Percentiles rank a stretch among this genome's conserved stretches.
These are phyloP conservation scores for Lodderomyces pseudojiufengensis DNA, from an alignment of 1,139 yeast genomes.

Conservation along the genomic window DNA sequence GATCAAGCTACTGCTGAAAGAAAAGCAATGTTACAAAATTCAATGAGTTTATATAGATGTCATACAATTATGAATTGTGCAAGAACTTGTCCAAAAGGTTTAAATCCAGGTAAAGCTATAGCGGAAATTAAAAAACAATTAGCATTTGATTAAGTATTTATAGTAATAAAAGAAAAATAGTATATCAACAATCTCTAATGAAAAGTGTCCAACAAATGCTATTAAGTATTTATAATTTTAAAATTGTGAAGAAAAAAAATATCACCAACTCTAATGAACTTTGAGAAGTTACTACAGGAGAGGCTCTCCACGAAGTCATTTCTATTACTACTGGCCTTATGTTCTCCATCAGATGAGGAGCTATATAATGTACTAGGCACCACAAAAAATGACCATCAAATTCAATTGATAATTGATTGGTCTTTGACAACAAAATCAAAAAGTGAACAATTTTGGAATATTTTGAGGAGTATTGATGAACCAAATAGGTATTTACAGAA, in stretches of 20 bases:
- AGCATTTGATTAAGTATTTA: conserved; percentile 58
- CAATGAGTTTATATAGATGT: conserved; percentile 97
- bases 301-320: conserved; percentile 1
- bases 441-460: conserved; percentile 1
- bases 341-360: not conserved
- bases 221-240: no score
- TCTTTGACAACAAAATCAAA: conserved; percentile 1
- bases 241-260: no score
- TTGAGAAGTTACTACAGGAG: not conserved
- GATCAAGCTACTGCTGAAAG: conserved; percentile 83
- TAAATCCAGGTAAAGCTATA: conserved; percentile 97
- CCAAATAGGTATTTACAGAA: no score
- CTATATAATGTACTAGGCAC: not conserved
- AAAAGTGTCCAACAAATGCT: conserved; percentile 1
- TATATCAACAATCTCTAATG: no score
- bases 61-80: conserved; percentile 99
- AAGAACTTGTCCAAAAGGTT: conserved; percentile 97
- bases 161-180: not conserved
- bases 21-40: conserved; percentile 88
- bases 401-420: conserved; percentile 1
- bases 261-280: no score
- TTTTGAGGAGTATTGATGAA: not conserved
- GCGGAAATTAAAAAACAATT: conserved; percentile 94
- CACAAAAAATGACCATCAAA: not conserved
- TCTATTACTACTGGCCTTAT: conserved; percentile 1